Evolutionary conservation across 2,329 filamentous ascomycete species (phyloP).

Genomic region (Ustilaginoidea virens): DNA sequence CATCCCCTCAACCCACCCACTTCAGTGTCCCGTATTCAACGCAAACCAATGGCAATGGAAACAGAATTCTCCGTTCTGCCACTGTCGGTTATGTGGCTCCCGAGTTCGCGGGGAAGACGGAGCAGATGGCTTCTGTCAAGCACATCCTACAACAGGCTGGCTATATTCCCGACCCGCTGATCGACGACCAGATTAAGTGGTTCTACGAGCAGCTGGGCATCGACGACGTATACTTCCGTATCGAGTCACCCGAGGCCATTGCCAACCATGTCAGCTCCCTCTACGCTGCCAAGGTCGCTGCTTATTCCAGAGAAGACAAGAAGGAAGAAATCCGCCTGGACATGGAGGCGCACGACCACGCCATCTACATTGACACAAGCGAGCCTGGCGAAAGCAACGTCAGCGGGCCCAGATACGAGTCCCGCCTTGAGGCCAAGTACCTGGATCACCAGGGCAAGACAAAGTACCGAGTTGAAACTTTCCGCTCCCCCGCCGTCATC

Average conservation of each 20-base stretch:
- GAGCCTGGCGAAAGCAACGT: conserved; percentile 66
- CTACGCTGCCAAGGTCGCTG: conserved; percentile 92
- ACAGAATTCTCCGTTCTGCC: conserved; percentile 68
- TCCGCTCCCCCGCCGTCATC: conserved; percentile 75
- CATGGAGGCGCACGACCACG: conserved; percentile 88
- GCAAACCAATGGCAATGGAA: conserved; percentile 40
- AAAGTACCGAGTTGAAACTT: conserved; percentile 91
- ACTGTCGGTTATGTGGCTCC: conserved; percentile 91
- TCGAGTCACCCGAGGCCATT: conserved; percentile 73
- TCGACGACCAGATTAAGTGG: conserved; percentile 80
- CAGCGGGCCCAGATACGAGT: conserved; percentile 79
- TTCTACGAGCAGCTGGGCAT: conserved; percentile 98
- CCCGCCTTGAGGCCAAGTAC: conserved; percentile 88
- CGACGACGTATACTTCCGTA: conserved; percentile 95
- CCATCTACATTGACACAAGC: conserved; percentile 97
- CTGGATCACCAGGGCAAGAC: conserved; percentile 61
- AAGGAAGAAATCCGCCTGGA: conserved; percentile 86
- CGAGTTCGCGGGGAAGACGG: conserved; percentile 80
- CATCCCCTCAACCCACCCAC: conserved; percentile 80
- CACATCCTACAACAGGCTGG: conserved; percentile 60
- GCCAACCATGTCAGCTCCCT: conserved; percentile 90
- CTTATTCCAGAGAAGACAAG: conserved; percentile 85
- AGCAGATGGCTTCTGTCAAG: conserved; percentile 85
- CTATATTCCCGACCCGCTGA: conserved; percentile 72
- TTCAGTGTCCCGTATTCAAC: conserved; percentile 51